Evolutionary conservation across 345 rosid genomes (phyloP), one percentile per base, ranked within the genome.

Genomic region (Pelargonium nanum): DNA sequence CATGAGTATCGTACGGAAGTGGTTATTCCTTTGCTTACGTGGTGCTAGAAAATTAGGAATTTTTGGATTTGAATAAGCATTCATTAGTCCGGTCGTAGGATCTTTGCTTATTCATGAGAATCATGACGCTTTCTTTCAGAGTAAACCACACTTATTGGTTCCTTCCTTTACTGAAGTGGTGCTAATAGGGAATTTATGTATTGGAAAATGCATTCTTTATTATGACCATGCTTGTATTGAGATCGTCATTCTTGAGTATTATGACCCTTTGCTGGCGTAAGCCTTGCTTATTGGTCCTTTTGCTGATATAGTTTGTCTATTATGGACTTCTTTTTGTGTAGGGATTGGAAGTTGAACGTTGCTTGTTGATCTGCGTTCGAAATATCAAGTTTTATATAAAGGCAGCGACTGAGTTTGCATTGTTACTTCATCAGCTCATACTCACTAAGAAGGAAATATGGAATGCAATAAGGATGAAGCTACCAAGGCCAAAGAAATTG

Each of bases 401-500:
- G 8, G 34, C 34, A 4, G 45, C 45, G 12, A 10, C 45, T 9
- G 12, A 34, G 45, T 34, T 34, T 34, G 6, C 6, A 34, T 34
- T 34, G 45, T 34, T 34, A 34, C 45, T 34, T 10, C 7, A 10
- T 9, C 13, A 3, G 13, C 45, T 34, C 13, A 34, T 34, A 34
- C 6, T 34, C 12, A 9, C 45, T 28, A 28, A 28, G 34, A 34
- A 34, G 62, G 21, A 60, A 34, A 58, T 24, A 79, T 76, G 83
- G 83, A 79, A 60, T 79, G 83, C 62, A 79, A 79, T 53, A 75
- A 68, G 58, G 83, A 76, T 60, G 83, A 79, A 57, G 83, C 80
- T 19, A 45, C 59, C 24, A 70, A 78, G 71, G 83, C 83, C 1
- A 79, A 71, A 52, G 80, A 75, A 60, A 75, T 76, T 55, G 72